Evolutionary conservation across 2,329 filamentous ascomycete species (phyloP), one percentile per base, ranked within the genome.

Genomic region (Epichloe bromicola): DNA sequence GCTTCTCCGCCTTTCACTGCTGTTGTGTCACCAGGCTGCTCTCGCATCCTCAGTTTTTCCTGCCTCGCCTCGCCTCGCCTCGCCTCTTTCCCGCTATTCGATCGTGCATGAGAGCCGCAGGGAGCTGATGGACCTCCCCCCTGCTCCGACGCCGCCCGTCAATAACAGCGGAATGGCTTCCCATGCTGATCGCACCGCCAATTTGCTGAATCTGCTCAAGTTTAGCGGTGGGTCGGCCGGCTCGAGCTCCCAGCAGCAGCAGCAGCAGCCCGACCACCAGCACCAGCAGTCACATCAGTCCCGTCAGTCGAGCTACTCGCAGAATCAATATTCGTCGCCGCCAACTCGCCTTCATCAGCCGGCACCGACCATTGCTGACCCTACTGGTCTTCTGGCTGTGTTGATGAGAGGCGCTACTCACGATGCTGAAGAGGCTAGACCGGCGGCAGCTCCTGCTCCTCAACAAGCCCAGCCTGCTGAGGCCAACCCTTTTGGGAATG

Each of bases 131-230:
- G 68, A 70, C 59, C 66, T 78, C 57, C 74, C 73, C 49, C 70
- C 74, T 54, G 76, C 76, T 52, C 75, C 74, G 52, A 75, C 73
- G 60, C 70, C 70, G 55, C 70, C 70, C 48, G 65, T 68, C 57
- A 69, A 67, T 53, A 65, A 58, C 55, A 63, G 63, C 58, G 63
- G 65, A 58, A 62, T 67, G 63, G 64, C 63, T 4, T 64, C 66
- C 48, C 65, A 65, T 51, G 61, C 63, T 40, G 74, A 77, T 49
- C 74, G 76, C 58, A 78, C 74, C 41, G 69, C 73, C 51, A 78
- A 75, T 57, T 62, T 83, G 58, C 67, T 83, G 61, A 81, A 78
- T 57, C 69, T 82, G 51, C 73, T 83, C 63, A 82, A 82, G 70
- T 81, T 80, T 59, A 79, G 73, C 56, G 68, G 70, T 44, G 65